Conservation (phyloP, 2,329 filamentous ascomycete genomes). For the Fusarium equiseti region DNA sequence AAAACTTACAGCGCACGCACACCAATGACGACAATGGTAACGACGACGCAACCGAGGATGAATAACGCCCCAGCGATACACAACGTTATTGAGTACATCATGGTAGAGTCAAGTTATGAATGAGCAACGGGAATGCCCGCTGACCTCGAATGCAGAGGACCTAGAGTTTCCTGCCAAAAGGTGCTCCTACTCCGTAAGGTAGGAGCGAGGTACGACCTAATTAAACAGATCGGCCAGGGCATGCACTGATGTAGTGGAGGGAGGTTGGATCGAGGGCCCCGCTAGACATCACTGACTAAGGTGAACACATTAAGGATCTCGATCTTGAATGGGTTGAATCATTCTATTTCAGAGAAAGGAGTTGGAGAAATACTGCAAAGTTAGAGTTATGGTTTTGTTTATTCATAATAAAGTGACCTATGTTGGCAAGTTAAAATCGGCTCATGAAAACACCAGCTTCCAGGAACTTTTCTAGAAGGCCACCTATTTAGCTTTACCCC, state of each 20-base stretch:
- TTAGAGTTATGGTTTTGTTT: neutral
- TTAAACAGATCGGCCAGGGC: conserved; percentile 15
- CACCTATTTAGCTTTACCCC: neutral
- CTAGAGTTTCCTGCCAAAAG: neutral
- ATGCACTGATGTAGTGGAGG: neutral
- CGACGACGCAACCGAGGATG: conserved; percentile 65
- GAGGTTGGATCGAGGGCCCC: conserved; percentile 12
- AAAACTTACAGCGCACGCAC: conserved; percentile 65
- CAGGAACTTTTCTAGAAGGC: neutral
- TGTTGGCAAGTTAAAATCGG: neutral
- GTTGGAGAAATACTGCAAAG: neutral
- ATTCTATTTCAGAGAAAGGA: neutral
- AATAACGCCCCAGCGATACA: conserved; percentile 62
- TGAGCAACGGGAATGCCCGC: conserved; percentile 13
- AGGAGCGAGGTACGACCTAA: conserved; percentile 3
- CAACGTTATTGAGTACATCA: conserved; percentile 51
- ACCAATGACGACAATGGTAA: conserved; percentile 68
- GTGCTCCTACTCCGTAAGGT: neutral
- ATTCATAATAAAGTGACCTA: neutral
- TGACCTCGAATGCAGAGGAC: neutral
- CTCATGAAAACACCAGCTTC: neutral
- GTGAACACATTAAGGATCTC: neutral
- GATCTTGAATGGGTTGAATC: neutral
- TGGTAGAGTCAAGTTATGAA: neutral
- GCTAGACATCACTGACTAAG: conserved; percentile 6